These are phyloP conservation scores for Psidium guajava DNA, from an alignment of 345 rosid genomes.

Conservation along the genomic window DNA sequence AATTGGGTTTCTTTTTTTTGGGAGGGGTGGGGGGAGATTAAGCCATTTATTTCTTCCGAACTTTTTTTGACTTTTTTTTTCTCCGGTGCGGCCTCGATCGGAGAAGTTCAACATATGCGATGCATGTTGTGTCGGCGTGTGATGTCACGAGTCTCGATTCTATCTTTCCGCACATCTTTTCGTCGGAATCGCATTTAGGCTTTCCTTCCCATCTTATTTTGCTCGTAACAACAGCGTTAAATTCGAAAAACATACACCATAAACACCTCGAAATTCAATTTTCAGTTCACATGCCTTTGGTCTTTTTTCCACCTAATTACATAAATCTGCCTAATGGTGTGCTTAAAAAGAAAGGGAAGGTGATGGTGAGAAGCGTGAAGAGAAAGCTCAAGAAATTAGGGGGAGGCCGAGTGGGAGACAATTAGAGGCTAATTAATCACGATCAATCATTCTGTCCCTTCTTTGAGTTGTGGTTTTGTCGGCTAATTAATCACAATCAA, in stretches of 20 bases:
- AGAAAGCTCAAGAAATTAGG: neutral
- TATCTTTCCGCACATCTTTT: neutral
- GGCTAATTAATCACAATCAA: neutral
- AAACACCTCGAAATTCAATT: neutral
- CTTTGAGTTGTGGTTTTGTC: neutral
- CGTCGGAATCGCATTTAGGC: neutral
- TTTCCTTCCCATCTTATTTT: neutral
- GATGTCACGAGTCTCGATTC: neutral
- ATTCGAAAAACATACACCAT: neutral
- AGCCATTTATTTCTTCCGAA: neutral
- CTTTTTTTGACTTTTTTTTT: neutral
- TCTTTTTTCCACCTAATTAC: neutral
- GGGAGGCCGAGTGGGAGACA: neutral
- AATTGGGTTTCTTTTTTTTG: neutral
- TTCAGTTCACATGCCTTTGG: neutral
- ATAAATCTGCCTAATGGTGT: neutral
- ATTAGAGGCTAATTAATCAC: neutral
- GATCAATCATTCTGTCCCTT: neutral
- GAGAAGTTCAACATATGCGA: neutral
- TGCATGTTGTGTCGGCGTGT: neutral
- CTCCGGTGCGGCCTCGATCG: rapidly evolving
- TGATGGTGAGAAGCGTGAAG: neutral
- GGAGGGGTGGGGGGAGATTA: neutral
- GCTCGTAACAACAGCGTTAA: neutral
- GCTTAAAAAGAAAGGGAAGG: neutral